Percentiles rank a stretch among this genome's conserved stretches.
phyloP scores from a whole-genome alignment of 2,329 filamentous ascomycete genomes.

The Ophiosphaerella narmari region DNA sequence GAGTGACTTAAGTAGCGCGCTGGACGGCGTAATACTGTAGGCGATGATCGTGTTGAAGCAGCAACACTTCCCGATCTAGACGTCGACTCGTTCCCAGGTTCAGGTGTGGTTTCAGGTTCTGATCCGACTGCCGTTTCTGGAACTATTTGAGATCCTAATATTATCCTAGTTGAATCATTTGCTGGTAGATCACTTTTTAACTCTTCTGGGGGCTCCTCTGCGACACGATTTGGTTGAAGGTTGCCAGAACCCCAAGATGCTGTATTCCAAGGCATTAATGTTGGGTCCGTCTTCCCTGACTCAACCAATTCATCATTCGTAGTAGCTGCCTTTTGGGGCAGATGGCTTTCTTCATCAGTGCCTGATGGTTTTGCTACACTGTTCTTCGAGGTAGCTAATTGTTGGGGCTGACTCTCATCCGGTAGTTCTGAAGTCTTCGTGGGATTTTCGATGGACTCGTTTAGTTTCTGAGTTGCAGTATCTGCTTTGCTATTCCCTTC shows the following conservation, averaged over 20 bases:
- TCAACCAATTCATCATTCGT: no score
- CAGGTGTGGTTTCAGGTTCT: conserved; percentile 4
- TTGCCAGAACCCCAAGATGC: no score
- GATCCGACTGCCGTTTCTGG: neutral
- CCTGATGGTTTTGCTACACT: no score
- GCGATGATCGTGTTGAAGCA: conserved; percentile 25
- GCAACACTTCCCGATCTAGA: conserved; percentile 18
- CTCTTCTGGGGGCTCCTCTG: neutral
- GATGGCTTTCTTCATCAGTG: no score
- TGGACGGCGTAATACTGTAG: conserved; percentile 20
- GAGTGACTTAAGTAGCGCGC: conserved; percentile 30
- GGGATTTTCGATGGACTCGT: no score
- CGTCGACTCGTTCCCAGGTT: conserved; percentile 7
- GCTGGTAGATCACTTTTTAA: neutral
- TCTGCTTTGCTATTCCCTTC: conserved; percentile 1
- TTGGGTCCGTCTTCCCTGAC: no score
- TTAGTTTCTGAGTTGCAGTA: neutral
- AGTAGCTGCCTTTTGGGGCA: no score
- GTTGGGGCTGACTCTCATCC: no score
- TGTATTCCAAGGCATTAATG: no score
- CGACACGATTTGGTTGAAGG: neutral
- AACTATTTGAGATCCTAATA: neutral
- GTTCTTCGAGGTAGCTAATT: no score
- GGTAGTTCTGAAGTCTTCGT: no score
- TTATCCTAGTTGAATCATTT: neutral